phyloP scores from a whole-genome alignment of 2,329 filamentous ascomycete species.

The Penicillium sp. region DNA sequence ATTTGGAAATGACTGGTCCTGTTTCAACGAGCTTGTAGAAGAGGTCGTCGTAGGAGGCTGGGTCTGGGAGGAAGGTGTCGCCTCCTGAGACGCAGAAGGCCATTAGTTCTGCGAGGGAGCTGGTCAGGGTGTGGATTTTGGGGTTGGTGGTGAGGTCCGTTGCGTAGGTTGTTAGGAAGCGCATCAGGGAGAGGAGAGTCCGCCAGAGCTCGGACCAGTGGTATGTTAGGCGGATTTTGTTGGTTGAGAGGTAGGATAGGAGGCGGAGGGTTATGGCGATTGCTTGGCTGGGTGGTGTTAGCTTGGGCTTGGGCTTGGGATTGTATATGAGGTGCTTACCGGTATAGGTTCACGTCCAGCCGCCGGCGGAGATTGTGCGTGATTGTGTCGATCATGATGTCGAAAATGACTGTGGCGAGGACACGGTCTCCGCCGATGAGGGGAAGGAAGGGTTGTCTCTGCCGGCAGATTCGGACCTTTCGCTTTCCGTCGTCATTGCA shows the following conservation, averaged over 20 bases:
- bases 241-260: conserved; percentile 81
- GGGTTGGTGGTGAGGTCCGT: conserved; percentile 72
- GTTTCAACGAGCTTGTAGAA: conserved; percentile 98
- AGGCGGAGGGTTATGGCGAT: conserved; percentile 82
- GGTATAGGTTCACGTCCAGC: conserved; percentile 84
- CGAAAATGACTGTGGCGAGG: conserved; percentile 75
- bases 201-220: conserved; percentile 98
- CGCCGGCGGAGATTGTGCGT: conserved; percentile 90
- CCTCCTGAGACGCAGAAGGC: conserved; percentile 83
- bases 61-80: conserved; percentile 86
- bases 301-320: not conserved
- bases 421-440: conserved; percentile 72
- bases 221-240: conserved; percentile 79
- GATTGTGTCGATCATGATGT: conserved; percentile 86
- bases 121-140: conserved; percentile 74
- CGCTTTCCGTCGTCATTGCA: conserved; percentile 78
- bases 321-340: conserved; percentile 42
- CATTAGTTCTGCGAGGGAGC: conserved; percentile 78
- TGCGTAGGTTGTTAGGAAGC: conserved; percentile 87
- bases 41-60: conserved; percentile 88
- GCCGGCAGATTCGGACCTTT: conserved; percentile 81
- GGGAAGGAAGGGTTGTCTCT: conserved; percentile 84
- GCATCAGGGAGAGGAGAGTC: conserved; percentile 81
- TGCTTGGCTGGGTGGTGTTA: conserved; percentile 57
- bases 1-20: conserved; percentile 79